These are phyloP conservation scores for Colletotrichum cereale DNA, from an alignment of 2,329 filamentous ascomycete species.

Conservation along the genomic window DNA sequence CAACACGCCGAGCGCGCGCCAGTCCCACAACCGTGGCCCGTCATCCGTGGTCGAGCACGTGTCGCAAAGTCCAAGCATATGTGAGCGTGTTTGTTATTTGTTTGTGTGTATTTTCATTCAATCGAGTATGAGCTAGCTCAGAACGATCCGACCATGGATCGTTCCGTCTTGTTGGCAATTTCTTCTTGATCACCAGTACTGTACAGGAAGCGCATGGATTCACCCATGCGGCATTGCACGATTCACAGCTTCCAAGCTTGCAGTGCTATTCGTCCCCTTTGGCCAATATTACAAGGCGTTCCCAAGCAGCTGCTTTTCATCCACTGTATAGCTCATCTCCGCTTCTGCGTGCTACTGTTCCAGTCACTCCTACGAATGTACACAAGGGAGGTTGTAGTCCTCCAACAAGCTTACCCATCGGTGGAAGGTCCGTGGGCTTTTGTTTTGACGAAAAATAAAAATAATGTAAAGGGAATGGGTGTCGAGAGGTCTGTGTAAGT, in stretches of 20 bases:
- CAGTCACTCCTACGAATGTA: conserved; percentile 39
- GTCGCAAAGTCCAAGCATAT: conserved; percentile 1
- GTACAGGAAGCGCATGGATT: conserved; percentile 39
- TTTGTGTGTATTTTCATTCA: conserved; percentile 39
- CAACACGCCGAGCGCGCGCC: conserved; percentile 11
- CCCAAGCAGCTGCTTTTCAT: conserved; percentile 39
- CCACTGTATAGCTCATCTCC: conserved; percentile 33
- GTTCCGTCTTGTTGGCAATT: conserved; percentile 31
- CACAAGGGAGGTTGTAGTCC: conserved; percentile 32
- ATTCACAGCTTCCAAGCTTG: conserved; percentile 39
- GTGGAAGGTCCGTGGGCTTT: conserved; percentile 30
- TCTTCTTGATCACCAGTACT: conserved; percentile 37
- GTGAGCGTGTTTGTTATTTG: conserved; percentile 14
- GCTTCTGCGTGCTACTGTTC: conserved; percentile 21
- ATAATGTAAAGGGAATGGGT: conserved; percentile 38
- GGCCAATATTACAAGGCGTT: conserved; percentile 39
- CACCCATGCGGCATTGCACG: conserved; percentile 34
- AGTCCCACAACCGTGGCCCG: not conserved
- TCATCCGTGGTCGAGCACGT: conserved; percentile 27
- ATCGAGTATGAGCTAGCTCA: conserved; percentile 39
- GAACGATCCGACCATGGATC: conserved; percentile 32
- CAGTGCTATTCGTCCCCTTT: conserved; percentile 28
- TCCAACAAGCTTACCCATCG: conserved; percentile 30
- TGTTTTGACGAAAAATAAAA: conserved; percentile 33
- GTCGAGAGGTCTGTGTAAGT: conserved; percentile 36